Base-by-base conservation (phyloP, 192 early-diverging fungal species). In the Mortierella antarctica region DNA sequence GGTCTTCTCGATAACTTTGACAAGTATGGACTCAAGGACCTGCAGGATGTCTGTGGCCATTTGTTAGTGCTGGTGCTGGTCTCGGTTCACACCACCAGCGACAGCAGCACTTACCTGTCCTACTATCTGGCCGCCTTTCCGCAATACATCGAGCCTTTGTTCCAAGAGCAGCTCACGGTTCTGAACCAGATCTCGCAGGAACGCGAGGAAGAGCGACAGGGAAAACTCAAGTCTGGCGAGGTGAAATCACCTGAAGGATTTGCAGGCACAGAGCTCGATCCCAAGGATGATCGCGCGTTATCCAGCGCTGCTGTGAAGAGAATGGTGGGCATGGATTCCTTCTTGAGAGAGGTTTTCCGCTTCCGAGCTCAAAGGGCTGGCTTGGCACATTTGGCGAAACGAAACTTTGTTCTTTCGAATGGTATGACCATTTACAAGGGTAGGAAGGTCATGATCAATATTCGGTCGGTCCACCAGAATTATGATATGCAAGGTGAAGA, bases 301-400 rank as follows among this genome's bases (percentile, higher is more conserved):
- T 60, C 59, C 4, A 52, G 54, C 39, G 50, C 40, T 18, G 68
- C 66, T 23, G 41, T 82, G 47, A 79, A 71, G 61, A 70, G 65
- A n/a, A 61, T 82, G 59, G 81, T 75, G 20, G 64, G 71, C 23
- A 73, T 82, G 48, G 81, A 82, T 48, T 75, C 72, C 49, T 74
- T 75, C 55, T 41, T 75, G 5, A 66, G 81, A 1, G 81, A 82
- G 51, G 46, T 66, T 12, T 62, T 82, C 40, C 57, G 81, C 13
- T 63, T 46, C 60, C 17, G 71, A 17, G 74, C 48, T 15, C 56
- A 49, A 14, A 58, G 59, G 10, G n/a, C 71, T 12, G 12, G n/a
- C 6, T 42, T 80, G 45, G 66, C 71, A 5, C 83, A 84, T 57
- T 39, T 50, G 39, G 52, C 56, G 5, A 50, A 58, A 9, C 15